These are phyloP conservation scores for Pleurotus djamor DNA, from an alignment of 768 basidiomycete genomes.

Conservation along the genomic window DNA sequence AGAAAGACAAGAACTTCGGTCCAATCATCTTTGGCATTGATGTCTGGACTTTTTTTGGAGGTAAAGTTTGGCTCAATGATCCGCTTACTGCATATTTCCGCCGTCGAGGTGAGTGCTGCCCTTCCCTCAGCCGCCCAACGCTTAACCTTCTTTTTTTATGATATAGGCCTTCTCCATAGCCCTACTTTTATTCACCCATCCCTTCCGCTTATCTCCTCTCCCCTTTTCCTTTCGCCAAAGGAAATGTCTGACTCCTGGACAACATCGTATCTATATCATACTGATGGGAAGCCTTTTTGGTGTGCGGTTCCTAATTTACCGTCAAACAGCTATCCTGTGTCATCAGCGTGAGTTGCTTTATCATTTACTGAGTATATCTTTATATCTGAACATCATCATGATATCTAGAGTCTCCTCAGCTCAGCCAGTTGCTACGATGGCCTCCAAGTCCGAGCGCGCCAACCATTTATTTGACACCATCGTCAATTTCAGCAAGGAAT, in stretches of 20 bases:
- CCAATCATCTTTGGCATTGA: neutral
- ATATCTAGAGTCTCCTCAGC: neutral
- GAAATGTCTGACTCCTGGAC: neutral
- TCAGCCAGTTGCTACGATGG: neutral
- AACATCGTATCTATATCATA: neutral
- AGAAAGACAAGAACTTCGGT: constrained; percentile 1
- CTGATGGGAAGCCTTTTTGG: neutral
- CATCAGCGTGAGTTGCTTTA: neutral
- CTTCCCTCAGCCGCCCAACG: too few relatives aligned
- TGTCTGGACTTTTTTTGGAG: neutral
- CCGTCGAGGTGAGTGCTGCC: neutral
- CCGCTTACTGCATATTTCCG: neutral
- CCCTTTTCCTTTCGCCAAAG: neutral
- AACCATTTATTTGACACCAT: constrained; percentile 3
- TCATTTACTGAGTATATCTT: neutral
- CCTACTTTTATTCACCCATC: neutral
- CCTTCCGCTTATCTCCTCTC: neutral
- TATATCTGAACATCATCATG: neutral
- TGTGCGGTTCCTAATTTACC: neutral
- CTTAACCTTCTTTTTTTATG: neutral
- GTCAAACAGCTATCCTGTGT: neutral
- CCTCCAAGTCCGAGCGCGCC: neutral
- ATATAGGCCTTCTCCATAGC: neutral
- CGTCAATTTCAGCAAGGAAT: constrained; percentile 4
- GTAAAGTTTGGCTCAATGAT: constrained; percentile 1